A percentile compares a stretch with the other conserved stretches of the same genome.
Conservation (phyloP, 768 basidiomycete species). For the Hypholoma sublateritium region DNA sequence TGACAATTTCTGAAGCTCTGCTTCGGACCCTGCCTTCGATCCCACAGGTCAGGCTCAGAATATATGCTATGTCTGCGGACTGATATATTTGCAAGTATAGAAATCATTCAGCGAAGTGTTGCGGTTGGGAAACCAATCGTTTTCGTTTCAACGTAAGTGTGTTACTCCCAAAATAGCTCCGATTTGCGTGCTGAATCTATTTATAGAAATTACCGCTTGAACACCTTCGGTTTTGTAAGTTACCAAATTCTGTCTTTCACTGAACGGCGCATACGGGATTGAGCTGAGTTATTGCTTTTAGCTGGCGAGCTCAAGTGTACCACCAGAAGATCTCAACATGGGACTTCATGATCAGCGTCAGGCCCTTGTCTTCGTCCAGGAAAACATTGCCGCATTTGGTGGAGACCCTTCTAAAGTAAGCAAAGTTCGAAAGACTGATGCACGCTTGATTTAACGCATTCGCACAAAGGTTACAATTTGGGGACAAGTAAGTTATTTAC, state of each 20-base stretch:
- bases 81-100: constrained; percentile 27
- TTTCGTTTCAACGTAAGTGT: constrained; percentile 49
- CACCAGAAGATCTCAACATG: constrained; percentile 51
- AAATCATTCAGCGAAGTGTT: constrained; percentile 48
- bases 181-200: background rate
- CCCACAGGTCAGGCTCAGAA: constrained; percentile 40
- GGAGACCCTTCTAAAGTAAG: constrained; percentile 57
- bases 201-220: constrained; percentile 54
- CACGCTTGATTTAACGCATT: background rate
- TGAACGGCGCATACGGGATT: constrained; percentile 9
- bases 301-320: constrained; percentile 45
- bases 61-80: too few relatives aligned
- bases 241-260: background rate
- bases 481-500: constrained; percentile 40
- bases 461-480: constrained; percentile 49
- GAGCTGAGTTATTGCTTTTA: constrained; percentile 11
- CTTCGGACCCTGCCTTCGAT: constrained; percentile 40
- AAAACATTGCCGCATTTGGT: constrained; percentile 67
- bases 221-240: constrained; percentile 57
- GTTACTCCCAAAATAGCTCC: too few relatives aligned
- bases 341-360: constrained; percentile 61
- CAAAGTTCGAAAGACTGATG: background rate
- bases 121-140: constrained; percentile 50
- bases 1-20: constrained; percentile 30
- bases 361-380: constrained; percentile 59